Evolutionary conservation across 768 basidiomycete genomes (phyloP).

Genomic region (Crassisporium funariophilum): DNA sequence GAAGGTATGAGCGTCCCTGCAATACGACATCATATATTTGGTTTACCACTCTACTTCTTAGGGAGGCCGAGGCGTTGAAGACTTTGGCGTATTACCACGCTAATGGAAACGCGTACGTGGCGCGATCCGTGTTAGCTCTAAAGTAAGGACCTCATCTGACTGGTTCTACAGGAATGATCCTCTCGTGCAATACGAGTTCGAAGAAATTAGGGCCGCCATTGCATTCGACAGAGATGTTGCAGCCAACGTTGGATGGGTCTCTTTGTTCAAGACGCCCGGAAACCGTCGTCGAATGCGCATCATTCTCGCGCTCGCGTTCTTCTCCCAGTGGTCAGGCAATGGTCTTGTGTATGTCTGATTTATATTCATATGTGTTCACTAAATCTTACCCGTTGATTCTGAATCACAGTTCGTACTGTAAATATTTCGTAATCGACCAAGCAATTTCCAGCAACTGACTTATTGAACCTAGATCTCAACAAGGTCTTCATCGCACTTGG

Average conservation of each 20-base stretch:
- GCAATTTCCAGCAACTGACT: neutral
- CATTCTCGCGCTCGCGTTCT: conserved; percentile 59
- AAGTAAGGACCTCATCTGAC: neutral
- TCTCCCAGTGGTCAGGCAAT: conserved; percentile 61
- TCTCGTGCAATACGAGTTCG: conserved; percentile 60
- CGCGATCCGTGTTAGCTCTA: no score
- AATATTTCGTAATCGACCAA: neutral
- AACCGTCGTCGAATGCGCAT: conserved; percentile 58
- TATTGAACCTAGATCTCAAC: conserved; percentile 41
- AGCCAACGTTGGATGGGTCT: conserved; percentile 44
- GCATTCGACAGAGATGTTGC: conserved; percentile 44
- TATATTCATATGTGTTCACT: conserved; percentile 18
- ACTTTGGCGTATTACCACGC: conserved; percentile 61
- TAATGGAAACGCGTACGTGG: conserved; percentile 41
- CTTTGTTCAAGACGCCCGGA: conserved; percentile 48
- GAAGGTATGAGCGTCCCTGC: conserved; percentile 27
- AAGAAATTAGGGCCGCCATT: conserved; percentile 65
- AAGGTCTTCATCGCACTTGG: conserved; percentile 55
- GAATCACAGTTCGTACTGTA: conserved; percentile 47
- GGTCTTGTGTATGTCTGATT: conserved; percentile 46
- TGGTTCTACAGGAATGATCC: conserved; percentile 44
- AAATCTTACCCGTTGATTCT: neutral
- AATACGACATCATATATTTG: neutral
- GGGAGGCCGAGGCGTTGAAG: conserved; percentile 48
- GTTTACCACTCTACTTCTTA: conserved; percentile 5